Base-by-base conservation (phyloP, 768 basidiomycete genomes). In the Pulveroboletus sp. region DNA sequence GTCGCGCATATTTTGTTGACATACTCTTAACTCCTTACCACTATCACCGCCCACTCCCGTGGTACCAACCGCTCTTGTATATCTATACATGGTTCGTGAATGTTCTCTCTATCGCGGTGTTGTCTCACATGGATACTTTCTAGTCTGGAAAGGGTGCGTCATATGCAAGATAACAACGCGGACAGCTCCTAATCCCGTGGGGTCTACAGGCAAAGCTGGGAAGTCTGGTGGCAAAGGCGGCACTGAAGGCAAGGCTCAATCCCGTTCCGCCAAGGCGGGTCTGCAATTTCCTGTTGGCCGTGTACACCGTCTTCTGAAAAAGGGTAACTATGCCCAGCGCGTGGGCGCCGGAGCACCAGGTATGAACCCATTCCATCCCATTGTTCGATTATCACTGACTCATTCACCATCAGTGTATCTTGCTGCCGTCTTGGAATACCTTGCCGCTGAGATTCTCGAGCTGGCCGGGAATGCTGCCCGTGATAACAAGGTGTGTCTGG, bases 371-470 rank as follows among this genome's bases (percentile, higher is more conserved):
- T 24, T 6, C 6, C 29, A 34, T 24, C 71, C 68, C 27, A 37
- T 29, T 37, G 40, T 8, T 19, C 45, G 27, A 32, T 23, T 3
- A 24, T 29, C 19, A 24, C 1, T 11, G 17, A 24, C 5, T 45
- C 43, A 41, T 29, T 8, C 36, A 14, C 53, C 12, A 5, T 27
- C 45, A 87, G 89, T 93, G 43, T 93, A 93, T 72, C 83, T 93
- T 47, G 90, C 90, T 30, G 89, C 89, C 17, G 90, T 93, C 53
- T 83, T 93, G 49, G 92, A 93, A 71, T 91, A 94, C 67, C 84
- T 94, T 53, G 86, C 90, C 51, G 92, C 92, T 39, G 92, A 94
- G 70, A 93, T 94, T 68, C 85, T 94, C 56, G 92, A 94, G 69
- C 78, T 94, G 31, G 92, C 92, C 54, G 92, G 92, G 34, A 88